A percentile compares a stretch with the other conserved stretches of the same genome.
phyloP scores from a whole-genome alignment of 352 stramenopile genomes.

The Poterioochromonas sp. region DNA sequence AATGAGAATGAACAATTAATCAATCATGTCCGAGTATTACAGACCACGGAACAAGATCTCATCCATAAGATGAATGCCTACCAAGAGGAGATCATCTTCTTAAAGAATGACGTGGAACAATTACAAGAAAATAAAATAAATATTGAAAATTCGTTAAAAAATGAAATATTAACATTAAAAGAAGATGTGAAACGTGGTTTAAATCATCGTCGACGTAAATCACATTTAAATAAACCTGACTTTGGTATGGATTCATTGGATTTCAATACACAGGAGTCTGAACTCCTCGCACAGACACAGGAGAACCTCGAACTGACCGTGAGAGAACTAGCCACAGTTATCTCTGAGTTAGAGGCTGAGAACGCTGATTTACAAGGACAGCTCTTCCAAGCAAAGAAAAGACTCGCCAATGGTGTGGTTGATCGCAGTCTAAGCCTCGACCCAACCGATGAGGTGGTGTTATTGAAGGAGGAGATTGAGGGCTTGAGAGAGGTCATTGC shows the following conservation, averaged over 20 bases:
- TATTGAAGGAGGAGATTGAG: too few species aligned
- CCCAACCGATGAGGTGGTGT: too few species aligned
- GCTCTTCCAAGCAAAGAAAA: too few species aligned
- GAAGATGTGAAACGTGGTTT: neutral
- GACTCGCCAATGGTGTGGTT: too few species aligned
- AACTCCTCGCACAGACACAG: neutral
- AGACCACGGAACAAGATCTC: conserved; percentile 49
- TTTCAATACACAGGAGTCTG: neutral
- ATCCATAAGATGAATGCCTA: conserved; percentile 48
- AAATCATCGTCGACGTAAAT: neutral
- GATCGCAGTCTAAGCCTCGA: too few species aligned
- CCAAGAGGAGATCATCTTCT: conserved; percentile 45
- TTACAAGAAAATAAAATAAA: neutral
- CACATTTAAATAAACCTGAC: neutral
- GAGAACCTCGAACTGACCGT: neutral
- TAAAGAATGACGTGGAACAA: conserved; percentile 11
- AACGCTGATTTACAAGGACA: too few species aligned
- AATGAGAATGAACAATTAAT: conserved; percentile 56
- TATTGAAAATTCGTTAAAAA: neutral
- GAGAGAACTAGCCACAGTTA: neutral
- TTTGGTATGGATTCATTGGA: neutral
- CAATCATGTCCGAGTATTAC: conserved; percentile 55
- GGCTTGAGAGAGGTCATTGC: too few species aligned
- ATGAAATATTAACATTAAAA: neutral
- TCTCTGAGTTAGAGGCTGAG: neutral